A percentile compares a stretch with the other conserved stretches of the same genome.
Conservation (phyloP, 1,284 basidiomycete genomes). For the Cryptococcus depauperatus region DNA sequence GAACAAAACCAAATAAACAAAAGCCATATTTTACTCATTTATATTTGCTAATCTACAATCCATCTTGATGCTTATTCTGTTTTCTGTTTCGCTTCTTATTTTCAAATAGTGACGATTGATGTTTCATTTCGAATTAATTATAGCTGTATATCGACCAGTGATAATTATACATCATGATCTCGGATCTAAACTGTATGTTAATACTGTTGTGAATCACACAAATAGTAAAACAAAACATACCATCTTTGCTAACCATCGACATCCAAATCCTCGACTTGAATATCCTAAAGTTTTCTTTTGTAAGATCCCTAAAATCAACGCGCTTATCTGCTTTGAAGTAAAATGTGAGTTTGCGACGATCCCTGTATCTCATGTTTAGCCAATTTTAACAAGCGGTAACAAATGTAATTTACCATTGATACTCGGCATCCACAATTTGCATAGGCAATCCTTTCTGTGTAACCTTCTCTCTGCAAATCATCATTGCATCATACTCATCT, state of each 20-base stretch:
- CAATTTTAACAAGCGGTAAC: not conserved
- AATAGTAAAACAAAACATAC: no score
- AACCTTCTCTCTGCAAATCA: slow-evolving; percentile 84
- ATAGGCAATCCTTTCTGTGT: slow-evolving; percentile 87
- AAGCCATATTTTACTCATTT: no score
- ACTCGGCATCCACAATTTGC: slow-evolving; percentile 96
- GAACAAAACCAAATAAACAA: no score
- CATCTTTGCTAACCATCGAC: slow-evolving; percentile 40
- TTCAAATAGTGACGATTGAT: no score
- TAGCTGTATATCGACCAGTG: no score
- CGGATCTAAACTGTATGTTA: no score
- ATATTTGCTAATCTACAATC: no score
- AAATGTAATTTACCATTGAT: slow-evolving; percentile 70
- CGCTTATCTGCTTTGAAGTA: slow-evolving; percentile 93
- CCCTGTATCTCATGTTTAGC: slow-evolving; percentile 52
- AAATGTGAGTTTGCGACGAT: slow-evolving; percentile 93
- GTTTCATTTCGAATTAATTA: no score
- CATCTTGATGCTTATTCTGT: no score
- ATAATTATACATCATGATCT: no score
- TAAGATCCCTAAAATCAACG: slow-evolving; percentile 91
- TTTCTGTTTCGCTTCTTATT: no score
- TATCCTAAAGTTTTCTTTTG: slow-evolving; percentile 43
- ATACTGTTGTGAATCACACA: no score
- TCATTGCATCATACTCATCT: slow-evolving; percentile 86
- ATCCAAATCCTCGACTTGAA: slow-evolving; percentile 44